A percentile compares a stretch with the other conserved stretches of the same genome.
Evolutionary conservation across 2,329 filamentous ascomycete genomes (phyloP).

Genomic region (Aspergillus intermedius): DNA sequence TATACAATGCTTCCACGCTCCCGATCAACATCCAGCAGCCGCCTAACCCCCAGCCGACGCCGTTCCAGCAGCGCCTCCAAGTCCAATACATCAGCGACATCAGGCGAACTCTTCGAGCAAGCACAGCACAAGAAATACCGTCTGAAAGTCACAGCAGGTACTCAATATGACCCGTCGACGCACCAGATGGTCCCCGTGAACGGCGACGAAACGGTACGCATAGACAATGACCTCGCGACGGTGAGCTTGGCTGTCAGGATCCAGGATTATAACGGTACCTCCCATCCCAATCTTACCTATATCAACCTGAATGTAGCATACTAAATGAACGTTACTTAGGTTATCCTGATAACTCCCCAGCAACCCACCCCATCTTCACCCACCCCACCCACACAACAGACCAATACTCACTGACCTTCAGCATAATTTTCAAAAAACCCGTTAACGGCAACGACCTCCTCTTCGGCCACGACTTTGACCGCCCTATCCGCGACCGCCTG

Average conservation of each 20-base stretch:
- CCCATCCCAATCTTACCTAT: neutral
- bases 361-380: constrained; percentile 70
- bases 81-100: neutral
- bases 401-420: constrained; percentile 77
- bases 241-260: constrained; percentile 70
- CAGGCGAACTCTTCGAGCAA: neutral
- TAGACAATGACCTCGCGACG: constrained; percentile 59
- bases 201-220: constrained; percentile 52
- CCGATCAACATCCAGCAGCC: neutral
- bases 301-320: neutral
- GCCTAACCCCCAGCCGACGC: neutral
- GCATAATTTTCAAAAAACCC: constrained; percentile 63
- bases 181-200: constrained; percentile 75
- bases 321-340: constrained; percentile 38
- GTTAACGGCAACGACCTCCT: constrained; percentile 69
- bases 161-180: constrained; percentile 64
- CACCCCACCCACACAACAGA: constrained; percentile 63
- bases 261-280: constrained; percentile 48
- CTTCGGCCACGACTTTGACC: constrained; percentile 93
- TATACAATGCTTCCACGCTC: neutral
- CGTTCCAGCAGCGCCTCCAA: neutral
- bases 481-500: constrained; percentile 76
- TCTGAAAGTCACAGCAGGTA: constrained; percentile 73
- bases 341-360: constrained; percentile 64
- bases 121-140: constrained; percentile 48